Evolutionary conservation across 2,329 filamentous ascomycete genomes (phyloP), one percentile per base, ranked within the genome.

Genomic region (Cercospora berteroae): DNA sequence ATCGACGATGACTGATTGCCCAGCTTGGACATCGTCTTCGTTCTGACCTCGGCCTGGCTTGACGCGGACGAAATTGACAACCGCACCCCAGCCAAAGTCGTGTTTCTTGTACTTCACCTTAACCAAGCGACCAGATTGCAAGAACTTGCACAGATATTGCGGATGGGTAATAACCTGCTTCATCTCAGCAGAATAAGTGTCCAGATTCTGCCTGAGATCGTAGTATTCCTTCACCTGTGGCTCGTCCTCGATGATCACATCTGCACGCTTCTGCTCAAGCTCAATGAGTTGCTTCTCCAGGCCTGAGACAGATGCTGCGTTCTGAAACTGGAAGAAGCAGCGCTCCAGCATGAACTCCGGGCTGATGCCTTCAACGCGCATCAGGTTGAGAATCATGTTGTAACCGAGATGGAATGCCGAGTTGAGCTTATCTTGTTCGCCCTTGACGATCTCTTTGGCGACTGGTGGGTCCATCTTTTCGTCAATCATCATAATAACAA

Each of bases 401-500:
- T 99, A 99, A 33, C 95, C 94, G 16, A 99, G 86, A 78, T 99
- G 92, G 81, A 99, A 99, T 1, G 95, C 95, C 3, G 95, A 98
- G 81, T 98, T 98, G 31, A 99, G 88, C 73, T 94, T 93, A 79
- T 99, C 96, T 79, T 99, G 95, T 77, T 97, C 91, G 72, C 95
- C 95, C 63, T 95, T 93, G 12, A 99, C 95, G 74, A 99, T 97
- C 71, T 92, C 90, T 80, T 96, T 96, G 50, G 95, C 94, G n/a
- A 90, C 89, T 2, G 92, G 89, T 1, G 95, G 95, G 76, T 99
- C 95, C 83, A 99, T 94, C 81, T 95, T 93, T 79, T 96, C 92
- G 76, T 96, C 91, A 69, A 99, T 91, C 94, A 99, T 98, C 93
- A 99, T 98, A 79, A 99, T 98, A 73, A 99, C 95, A 74, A 98